Conservation (phyloP, 2,329 filamentous ascomycete genomes). For the Biscogniauxia sp. region DNA sequence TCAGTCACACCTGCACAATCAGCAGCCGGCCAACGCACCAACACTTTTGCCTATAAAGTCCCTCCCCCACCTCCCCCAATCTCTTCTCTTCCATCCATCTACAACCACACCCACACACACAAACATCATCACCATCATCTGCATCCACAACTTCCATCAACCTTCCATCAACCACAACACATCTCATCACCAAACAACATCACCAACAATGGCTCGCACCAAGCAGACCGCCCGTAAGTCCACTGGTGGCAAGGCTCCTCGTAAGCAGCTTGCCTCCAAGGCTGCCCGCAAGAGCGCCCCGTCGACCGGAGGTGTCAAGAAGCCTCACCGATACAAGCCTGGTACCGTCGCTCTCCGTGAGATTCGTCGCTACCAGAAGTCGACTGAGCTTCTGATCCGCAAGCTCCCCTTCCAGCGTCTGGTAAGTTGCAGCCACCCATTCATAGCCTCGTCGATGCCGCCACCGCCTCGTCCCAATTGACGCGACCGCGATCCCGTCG, state of each 20-base stretch:
- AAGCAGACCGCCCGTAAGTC: constrained; percentile 73
- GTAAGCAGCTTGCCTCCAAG: constrained; percentile 99
- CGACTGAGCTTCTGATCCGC: constrained; percentile 90
- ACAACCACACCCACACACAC: constrained; percentile 25
- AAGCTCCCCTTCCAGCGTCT: constrained; percentile 98
- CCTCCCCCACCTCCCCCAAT: constrained; percentile 29
- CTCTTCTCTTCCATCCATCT: constrained; percentile 26
- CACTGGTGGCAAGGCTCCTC: constrained; percentile 74
- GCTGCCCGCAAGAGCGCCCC: constrained; percentile 97
- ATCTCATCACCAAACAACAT: constrained; percentile 30
- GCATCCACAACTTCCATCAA: constrained; percentile 30
- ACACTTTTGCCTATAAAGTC: constrained; percentile 32
- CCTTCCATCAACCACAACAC: constrained; percentile 27
- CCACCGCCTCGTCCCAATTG: no score
- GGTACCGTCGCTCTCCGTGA: constrained; percentile 97
- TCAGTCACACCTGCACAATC: constrained; percentile 26
- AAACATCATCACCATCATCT: constrained; percentile 30
- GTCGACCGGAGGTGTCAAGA: constrained; percentile 96
- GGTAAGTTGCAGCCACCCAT: constrained; percentile 46
- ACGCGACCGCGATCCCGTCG: neutral
- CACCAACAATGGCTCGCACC: constrained; percentile 59
- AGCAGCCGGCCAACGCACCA: constrained; percentile 20
- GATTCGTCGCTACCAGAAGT: constrained; percentile 98
- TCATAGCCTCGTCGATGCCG: no score
- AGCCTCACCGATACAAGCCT: constrained; percentile 87